These are phyloP conservation scores for Cladosporium colombiae DNA, from an alignment of 2,329 filamentous ascomycete genomes.

Conservation along the genomic window DNA sequence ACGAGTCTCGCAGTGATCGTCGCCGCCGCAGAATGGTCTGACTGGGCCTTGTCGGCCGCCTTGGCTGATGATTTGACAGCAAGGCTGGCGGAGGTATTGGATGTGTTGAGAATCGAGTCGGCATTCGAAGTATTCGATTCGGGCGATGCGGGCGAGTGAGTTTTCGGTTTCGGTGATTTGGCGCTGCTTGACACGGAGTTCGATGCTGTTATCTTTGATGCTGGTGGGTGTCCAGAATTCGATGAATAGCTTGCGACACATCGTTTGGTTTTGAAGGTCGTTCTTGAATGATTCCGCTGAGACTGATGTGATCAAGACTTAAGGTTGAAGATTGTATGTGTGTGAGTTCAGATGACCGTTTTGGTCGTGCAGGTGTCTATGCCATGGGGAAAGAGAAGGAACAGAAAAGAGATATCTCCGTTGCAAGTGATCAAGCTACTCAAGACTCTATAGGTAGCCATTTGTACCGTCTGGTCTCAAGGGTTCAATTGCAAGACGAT, in stretches of 20 bases:
- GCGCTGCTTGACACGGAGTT: not conserved
- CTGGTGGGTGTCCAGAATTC: constrained; percentile 8
- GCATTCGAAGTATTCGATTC: not conserved
- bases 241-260: constrained; percentile 1
- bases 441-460: not conserved
- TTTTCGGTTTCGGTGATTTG: not conserved
- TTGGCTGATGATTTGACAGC: not conserved
- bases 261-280: not conserved
- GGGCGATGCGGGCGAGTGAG: not conserved
- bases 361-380: not conserved
- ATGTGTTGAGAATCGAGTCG: not conserved
- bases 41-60: not conserved
- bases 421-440: not conserved
- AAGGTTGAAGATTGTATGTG: too few species aligned
- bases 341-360: not conserved
- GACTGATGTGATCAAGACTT: too few species aligned
- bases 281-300: not conserved
- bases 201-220: constrained; percentile 2
- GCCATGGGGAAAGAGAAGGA: not conserved
- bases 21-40: not conserved
- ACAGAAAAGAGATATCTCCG: not conserved
- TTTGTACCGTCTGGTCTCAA: not conserved
- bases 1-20: not conserved
- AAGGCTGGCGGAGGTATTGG: not conserved
- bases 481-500: not conserved